phyloP scores from a whole-genome alignment of 1,139 yeast genomes.

The Suzukiozyma palmioleophila region DNA sequence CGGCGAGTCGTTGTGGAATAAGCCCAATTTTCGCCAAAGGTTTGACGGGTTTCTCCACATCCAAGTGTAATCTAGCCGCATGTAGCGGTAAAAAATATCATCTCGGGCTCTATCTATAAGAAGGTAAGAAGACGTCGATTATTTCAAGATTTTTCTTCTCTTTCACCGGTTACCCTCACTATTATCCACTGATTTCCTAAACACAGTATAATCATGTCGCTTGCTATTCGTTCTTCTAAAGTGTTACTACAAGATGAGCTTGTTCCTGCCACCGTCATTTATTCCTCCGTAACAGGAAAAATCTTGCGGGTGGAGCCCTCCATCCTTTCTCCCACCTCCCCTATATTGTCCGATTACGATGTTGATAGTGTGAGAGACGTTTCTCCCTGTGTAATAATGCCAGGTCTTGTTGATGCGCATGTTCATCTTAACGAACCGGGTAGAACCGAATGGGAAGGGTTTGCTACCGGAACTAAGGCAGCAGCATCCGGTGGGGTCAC shows the following conservation, averaged over 20 bases:
- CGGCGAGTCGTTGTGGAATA: too few relatives aligned
- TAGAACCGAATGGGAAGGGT: constrained; percentile 94
- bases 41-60: too few relatives aligned
- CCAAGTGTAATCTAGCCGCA: background rate
- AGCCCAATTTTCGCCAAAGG: too few relatives aligned
- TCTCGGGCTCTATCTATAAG: background rate
- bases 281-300: constrained; percentile 59
- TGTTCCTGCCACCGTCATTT: constrained; percentile 65
- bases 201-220: constrained; percentile 36
- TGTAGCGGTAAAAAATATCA: background rate
- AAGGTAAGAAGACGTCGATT: background rate
- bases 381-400: constrained; percentile 66
- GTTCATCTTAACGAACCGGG: constrained; percentile 95
- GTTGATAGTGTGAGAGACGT: constrained; percentile 49
- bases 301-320: constrained; percentile 46
- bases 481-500: constrained; percentile 97
- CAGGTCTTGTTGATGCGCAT: constrained; percentile 91
- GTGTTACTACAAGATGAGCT: constrained; percentile 54
- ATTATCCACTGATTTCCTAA: too few relatives aligned
- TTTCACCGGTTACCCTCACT: too few relatives aligned
- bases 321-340: constrained; percentile 34
- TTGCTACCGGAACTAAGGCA: constrained; percentile 86
- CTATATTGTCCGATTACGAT: constrained; percentile 35
- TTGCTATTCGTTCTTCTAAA: constrained; percentile 62
- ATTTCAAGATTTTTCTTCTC: background rate